Conservation (phyloP, 352 stramenopile species). For the Peronospora destructor region DNA sequence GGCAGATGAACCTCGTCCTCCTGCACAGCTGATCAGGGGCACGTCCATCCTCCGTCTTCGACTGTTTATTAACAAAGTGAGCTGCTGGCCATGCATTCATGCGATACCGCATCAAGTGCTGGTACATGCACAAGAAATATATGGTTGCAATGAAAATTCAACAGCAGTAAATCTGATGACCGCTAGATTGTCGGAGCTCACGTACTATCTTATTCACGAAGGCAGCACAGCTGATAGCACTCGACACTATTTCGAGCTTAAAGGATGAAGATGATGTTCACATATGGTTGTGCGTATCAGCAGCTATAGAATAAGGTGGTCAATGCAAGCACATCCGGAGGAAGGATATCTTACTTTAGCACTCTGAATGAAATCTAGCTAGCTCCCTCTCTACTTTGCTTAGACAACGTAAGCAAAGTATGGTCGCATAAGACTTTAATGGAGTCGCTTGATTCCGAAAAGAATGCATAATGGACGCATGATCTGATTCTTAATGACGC, state of each 20-base stretch:
- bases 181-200: no score
- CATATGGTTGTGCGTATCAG: background rate
- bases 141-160: background rate
- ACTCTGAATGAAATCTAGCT: no score
- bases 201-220: background rate
- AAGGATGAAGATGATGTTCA: background rate
- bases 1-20: no score
- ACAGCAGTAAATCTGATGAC: background rate
- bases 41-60: no score
- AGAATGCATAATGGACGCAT: background rate
- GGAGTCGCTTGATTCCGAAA: background rate
- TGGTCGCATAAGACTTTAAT: background rate
- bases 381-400: no score
- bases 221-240: no score
- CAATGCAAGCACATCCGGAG: background rate
- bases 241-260: background rate
- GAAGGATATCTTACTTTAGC: background rate
- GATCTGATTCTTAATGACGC: background rate
- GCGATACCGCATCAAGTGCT: background rate
- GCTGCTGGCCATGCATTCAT: no score
- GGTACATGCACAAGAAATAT: background rate
- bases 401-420: no score
- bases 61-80: no score
- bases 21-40: no score
- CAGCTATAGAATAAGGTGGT: background rate